Evolutionary conservation across 2,329 filamentous ascomycete genomes (phyloP), one percentile per base, ranked within the genome.

Genomic region (Mycocentrospora acerina): DNA sequence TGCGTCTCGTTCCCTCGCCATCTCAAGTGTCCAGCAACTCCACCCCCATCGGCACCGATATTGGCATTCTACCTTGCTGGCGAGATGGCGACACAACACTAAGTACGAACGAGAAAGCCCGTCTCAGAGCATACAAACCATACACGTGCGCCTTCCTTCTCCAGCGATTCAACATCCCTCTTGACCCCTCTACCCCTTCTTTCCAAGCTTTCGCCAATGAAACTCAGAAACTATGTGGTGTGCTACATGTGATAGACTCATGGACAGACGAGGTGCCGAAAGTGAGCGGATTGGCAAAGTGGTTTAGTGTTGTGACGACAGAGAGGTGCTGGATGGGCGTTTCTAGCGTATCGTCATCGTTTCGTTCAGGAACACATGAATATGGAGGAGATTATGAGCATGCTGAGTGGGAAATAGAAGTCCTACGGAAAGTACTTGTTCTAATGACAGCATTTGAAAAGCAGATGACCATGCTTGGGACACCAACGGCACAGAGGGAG

Each of bases 401-500:
- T 22, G 5, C 19, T 6, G 19, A 9, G 5, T 22, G 5, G 5
- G 19, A 22, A 9, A 22, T 22, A 22, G 9, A 5, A 6, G 19
- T 22, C 5, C 19, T 22, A 9, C 5, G 19, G 17, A 44, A 40
- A 17, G 4, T 41, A 1, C 24, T 53, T 2, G 17, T 44, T 3
- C 24, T 50, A 1, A n/a, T 39, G 2, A 13, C 44, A n/a, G 42
- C 37, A 2, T 42, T 48, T 7, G 51, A 54, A 24, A 24, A 36
- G 1, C 40, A 46, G 24, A 8, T 55, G 0, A 19, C 34, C 2
- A 18, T 24, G 1, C 15, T 48, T 10, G 24, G 16, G 9, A 36
- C 38, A 10, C 35, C 40, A 4, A 14, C 37, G 1, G 24, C 24
- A 6, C 15, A 48, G 2, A 24, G 45, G 3, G 29, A 17, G 8